Conservation (phyloP, 306 rosid genomes). For the Quercus cerris region DNA sequence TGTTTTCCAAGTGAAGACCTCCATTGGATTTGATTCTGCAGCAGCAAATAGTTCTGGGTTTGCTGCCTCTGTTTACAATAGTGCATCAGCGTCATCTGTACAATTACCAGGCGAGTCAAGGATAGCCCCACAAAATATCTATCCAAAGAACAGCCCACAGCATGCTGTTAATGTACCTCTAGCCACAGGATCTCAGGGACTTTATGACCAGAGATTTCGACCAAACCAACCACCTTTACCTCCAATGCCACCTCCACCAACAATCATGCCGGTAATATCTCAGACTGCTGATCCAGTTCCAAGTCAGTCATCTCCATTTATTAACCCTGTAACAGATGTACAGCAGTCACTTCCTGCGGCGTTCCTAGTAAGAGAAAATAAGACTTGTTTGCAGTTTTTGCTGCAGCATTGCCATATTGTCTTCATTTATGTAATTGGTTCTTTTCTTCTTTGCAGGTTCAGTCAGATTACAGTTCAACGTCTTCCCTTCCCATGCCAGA, state of each 20-base stretch:
- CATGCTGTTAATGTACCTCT: constrained; percentile 52
- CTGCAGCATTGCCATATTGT: constrained; percentile 14
- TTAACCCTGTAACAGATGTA: constrained; percentile 53
- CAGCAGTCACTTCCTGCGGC: constrained; percentile 48
- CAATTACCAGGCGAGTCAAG: constrained; percentile 62
- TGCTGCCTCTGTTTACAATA: constrained; percentile 50
- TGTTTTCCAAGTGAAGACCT: constrained; percentile 40
- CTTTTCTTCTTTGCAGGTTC: constrained; percentile 54
- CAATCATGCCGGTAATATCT: constrained; percentile 52
- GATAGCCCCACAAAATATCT: constrained; percentile 53
- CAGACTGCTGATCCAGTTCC: constrained; percentile 62
- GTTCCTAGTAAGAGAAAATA: constrained; percentile 57
- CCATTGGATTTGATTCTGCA: constrained; percentile 64
- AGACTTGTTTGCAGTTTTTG: constrained; percentile 14
- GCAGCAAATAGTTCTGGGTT: constrained; percentile 48
- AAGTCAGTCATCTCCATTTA: constrained; percentile 56
- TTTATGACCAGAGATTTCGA: constrained; percentile 72
- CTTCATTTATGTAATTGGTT: constrained; percentile 2
- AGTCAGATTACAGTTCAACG: constrained; percentile 54
- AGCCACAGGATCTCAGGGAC: constrained; percentile 70
- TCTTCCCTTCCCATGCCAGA: constrained; percentile 55
- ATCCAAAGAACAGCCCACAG: constrained; percentile 61
- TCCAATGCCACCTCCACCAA: constrained; percentile 89
- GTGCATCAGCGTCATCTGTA: constrained; percentile 49
- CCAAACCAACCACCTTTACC: constrained; percentile 94